Percentiles rank a stretch among this genome's conserved stretches.
phyloP scores from a whole-genome alignment of 2,329 filamentous ascomycete genomes.

The Cladosporium cucumerinum region DNA sequence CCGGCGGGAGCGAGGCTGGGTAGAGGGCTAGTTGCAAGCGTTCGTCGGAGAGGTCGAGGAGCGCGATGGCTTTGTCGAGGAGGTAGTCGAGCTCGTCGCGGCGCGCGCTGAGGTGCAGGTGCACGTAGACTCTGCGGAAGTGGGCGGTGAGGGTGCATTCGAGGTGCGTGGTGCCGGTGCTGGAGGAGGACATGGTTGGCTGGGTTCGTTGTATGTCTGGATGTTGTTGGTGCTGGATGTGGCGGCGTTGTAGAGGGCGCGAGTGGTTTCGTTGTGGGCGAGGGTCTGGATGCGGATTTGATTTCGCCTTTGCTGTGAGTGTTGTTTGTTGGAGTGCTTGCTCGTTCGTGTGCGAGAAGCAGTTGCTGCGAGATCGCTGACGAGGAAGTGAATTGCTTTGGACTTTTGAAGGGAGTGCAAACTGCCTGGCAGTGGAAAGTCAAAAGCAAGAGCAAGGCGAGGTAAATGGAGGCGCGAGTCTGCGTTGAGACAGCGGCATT shows the following conservation, averaged over 20 bases:
- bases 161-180: not conserved
- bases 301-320: not conserved
- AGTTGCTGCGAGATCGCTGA: not conserved
- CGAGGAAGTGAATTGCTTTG: not conserved
- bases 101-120: not conserved
- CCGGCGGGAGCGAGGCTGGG: not conserved
- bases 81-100: not conserved
- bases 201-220: not conserved
- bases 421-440: not conserved
- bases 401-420: not conserved
- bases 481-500: not conserved
- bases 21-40: not conserved
- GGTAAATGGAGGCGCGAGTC: not conserved
- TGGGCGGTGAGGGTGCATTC: not conserved
- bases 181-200: slow-evolving; percentile 2
- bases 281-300: not conserved
- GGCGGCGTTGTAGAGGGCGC: not conserved
- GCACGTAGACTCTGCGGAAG: not conserved
- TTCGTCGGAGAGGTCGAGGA: not conserved
- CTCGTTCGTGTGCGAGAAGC: not conserved
- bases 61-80: too few relatives aligned
- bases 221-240: not conserved
- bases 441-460: not conserved
- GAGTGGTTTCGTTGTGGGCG: not conserved
- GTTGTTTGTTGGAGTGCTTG: not conserved